A percentile compares a stretch with the other conserved stretches of the same genome.
These are phyloP conservation scores for Shiraia sp. DNA, from an alignment of 2,329 filamentous ascomycete genomes.

Conservation along the genomic window DNA sequence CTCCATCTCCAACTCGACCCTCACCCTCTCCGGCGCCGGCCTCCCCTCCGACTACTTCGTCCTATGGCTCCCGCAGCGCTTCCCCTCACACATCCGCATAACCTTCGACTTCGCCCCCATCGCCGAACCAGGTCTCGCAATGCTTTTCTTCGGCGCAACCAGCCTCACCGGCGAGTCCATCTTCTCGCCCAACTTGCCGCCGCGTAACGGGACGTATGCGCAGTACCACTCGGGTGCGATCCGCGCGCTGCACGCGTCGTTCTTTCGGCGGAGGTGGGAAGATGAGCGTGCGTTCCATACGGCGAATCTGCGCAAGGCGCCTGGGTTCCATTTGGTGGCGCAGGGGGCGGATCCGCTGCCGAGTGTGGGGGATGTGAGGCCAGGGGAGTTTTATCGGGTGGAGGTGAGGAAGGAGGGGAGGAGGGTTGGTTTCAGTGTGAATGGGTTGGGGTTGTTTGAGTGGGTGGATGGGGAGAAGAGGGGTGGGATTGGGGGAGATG, in stretches of 20 bases:
- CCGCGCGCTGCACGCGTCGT: slow-evolving; percentile 19
- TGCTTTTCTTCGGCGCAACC: slow-evolving; percentile 42
- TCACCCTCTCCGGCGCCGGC: slow-evolving; percentile 32
- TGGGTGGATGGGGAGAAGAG: no score
- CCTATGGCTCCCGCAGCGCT: slow-evolving; percentile 39
- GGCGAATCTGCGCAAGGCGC: slow-evolving; percentile 37
- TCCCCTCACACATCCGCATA: slow-evolving; percentile 37
- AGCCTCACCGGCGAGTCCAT: slow-evolving; percentile 30
- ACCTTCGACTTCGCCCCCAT: slow-evolving; percentile 39
- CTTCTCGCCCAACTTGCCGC: slow-evolving; percentile 29
- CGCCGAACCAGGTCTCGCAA: slow-evolving; percentile 38
- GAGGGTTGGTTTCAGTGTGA: slow-evolving; percentile 32
- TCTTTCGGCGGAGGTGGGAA: slow-evolving; percentile 23
- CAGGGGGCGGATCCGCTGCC: slow-evolving; percentile 37
- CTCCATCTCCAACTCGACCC: slow-evolving; percentile 28
- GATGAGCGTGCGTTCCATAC: slow-evolving; percentile 37
- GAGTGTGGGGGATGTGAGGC: slow-evolving; percentile 28
- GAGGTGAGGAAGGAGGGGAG: slow-evolving; percentile 38
- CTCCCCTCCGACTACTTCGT: slow-evolving; percentile 35
- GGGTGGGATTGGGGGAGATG: no score
- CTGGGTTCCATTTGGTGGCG: slow-evolving; percentile 35
- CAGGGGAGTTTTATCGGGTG: slow-evolving; percentile 37
- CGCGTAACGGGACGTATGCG: slow-evolving; percentile 33
- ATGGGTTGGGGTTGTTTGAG: slow-evolving; percentile 31
- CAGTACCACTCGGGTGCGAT: slow-evolving; percentile 28